Evolutionary conservation across 768 basidiomycete species (phyloP).

Genomic region (Kwoniella dejecticola): DNA sequence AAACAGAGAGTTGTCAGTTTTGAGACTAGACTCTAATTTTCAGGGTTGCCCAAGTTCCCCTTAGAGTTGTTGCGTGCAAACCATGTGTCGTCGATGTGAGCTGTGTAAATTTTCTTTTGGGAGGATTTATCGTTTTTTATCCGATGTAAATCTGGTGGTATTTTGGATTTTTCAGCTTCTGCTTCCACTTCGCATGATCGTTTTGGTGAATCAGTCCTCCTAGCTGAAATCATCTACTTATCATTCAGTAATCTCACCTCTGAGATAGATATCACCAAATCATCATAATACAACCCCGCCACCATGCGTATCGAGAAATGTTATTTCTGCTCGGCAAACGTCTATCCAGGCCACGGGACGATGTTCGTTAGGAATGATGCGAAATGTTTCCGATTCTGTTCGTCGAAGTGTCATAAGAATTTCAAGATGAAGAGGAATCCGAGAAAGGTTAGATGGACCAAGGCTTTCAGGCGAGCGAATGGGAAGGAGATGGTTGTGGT

Average conservation of each 20-base stretch:
- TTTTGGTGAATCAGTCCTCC: neutral
- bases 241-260: no score
- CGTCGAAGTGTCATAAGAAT: conserved; percentile 99
- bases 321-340: conserved; percentile 94
- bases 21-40: no score
- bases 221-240: no score
- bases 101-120: no score
- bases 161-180: no score
- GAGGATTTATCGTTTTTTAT: no score
- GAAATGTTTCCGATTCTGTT: conserved; percentile 97
- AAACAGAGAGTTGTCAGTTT: no score
- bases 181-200: neutral
- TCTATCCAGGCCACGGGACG: conserved; percentile 95
- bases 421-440: conserved; percentile 99
- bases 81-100: no score
- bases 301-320: conserved; percentile 94
- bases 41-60: no score
- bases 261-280: neutral
- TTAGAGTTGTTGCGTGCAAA: no score
- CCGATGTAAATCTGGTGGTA: no score
- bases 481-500: conserved; percentile 99
- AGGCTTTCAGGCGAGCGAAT: conserved; percentile 96
- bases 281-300: neutral
- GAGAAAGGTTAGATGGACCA: conserved; percentile 98
- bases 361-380: conserved; percentile 98